Evolutionary conservation across 768 basidiomycete genomes (phyloP), one percentile per base, ranked within the genome.

Genomic region (Tubosaeta brunneosetosa): DNA sequence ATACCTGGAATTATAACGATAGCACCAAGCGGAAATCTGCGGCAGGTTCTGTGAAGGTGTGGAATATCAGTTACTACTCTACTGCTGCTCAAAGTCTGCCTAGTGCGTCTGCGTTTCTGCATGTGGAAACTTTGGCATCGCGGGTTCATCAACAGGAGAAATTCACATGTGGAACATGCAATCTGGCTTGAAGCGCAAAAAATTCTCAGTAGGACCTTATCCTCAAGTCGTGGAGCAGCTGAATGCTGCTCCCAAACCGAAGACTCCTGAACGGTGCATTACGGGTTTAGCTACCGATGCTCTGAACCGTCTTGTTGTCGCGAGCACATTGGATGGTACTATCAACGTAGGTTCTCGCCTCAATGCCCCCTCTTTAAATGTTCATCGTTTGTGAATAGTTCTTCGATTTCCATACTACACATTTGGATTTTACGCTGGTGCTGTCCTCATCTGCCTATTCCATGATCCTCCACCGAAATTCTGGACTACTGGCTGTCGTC

Each of bases 141-240:
- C 83, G 4, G 84, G 92, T 25, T 87, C 88, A 1, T 89, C 90
- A 2, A 85, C 82, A 0, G 89, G 91, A 2, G 78, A 77, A 25
- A 87, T 98, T 36, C 69, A 83, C 52, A 86, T 94, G 86, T 98
- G 92, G 88, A 99, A 97, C 66, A 84, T 99, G 84, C 95, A 99
- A 69, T 93, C 90, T 4, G 97, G 97, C 2, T 79, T 94, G 52
- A 80, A 81, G 60, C 78, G 95, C 42, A 90, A 88, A 70, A 76
- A 79, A 2, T 97, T 90, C 66, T 73, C 77, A 55, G 63, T 95
- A 22, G 87, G 86, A 0, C 68, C 78, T 19, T 81, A 78, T 61
- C 86, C 87, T 22, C 68, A 77, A 19, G 82, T 77, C 8, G 59
- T 71, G 7, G 74, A 71, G 47, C 73, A 79, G 8, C 70, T 77